These are phyloP conservation scores for Haemoproteus tartakovskyi DNA, from an alignment of 169 alveolate species.

Conservation along the genomic window DNA sequence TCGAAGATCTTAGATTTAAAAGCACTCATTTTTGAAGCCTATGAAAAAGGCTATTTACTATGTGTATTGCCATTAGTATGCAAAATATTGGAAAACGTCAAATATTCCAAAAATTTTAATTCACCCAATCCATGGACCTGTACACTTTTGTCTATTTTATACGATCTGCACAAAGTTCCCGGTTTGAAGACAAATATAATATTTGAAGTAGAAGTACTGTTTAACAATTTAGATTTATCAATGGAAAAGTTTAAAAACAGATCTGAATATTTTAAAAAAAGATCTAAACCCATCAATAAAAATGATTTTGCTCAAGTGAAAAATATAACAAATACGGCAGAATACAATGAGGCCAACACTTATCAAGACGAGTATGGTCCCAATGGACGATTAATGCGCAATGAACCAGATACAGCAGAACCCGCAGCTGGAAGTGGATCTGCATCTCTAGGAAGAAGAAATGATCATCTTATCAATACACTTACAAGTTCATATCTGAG, in stretches of 20 bases:
- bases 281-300: conserved; percentile 10
- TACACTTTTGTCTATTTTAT: conserved; percentile 80
- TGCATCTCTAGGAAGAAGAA: too few species aligned
- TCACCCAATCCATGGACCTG: conserved; percentile 95
- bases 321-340: not conserved
- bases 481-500: too few species aligned
- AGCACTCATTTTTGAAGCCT: conserved; percentile 82
- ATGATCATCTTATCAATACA: too few species aligned
- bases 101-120: conserved; percentile 78
- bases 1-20: conserved; percentile 85
- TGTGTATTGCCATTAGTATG: conserved; percentile 88
- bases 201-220: conserved; percentile 89
- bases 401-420: too few species aligned
- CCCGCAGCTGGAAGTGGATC: too few species aligned
- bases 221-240: conserved; percentile 78
- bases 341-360: too few species aligned
- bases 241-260: conserved; percentile 55
- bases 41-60: conserved; percentile 79
- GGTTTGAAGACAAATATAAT: conserved; percentile 82
- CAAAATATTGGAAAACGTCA: conserved; percentile 79
- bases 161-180: conserved; percentile 84
- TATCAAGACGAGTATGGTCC: too few species aligned
- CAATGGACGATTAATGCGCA: too few species aligned
- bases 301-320: conserved; percentile 4
- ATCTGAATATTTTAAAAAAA: conserved; percentile 24